phyloP scores from a whole-genome alignment of 768 basidiomycete genomes.

The Pisolithus tinctorius region DNA sequence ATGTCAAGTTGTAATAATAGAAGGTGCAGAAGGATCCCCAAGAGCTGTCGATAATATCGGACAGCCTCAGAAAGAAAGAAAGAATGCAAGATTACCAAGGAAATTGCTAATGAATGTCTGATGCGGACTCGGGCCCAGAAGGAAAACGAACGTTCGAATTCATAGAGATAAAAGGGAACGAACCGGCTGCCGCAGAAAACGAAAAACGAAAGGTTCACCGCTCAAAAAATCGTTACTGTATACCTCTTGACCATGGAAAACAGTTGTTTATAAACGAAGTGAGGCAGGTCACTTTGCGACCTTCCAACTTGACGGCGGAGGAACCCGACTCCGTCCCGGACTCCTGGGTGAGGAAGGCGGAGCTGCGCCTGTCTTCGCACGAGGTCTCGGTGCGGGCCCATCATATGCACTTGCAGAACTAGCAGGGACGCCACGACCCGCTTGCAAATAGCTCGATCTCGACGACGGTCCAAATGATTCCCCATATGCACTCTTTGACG shows the following conservation, averaged over 20 bases:
- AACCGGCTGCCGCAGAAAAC: background rate
- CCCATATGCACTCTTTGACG: slow-evolving; percentile 65
- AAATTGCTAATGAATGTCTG: background rate
- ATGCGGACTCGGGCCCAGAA: background rate
- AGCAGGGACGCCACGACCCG: slow-evolving; percentile 3
- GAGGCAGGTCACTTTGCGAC: slow-evolving; percentile 10
- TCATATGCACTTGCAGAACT: slow-evolving; percentile 16
- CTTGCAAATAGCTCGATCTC: slow-evolving; percentile 4
- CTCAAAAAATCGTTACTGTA: too few relatives aligned
- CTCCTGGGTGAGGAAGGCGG: slow-evolving; percentile 11
- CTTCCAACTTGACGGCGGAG: slow-evolving; percentile 64
- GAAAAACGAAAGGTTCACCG: too few relatives aligned
- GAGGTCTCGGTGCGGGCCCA: slow-evolving; percentile 18
- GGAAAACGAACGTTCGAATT: background rate
- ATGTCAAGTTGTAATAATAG: too few relatives aligned
- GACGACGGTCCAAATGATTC: slow-evolving; percentile 46
- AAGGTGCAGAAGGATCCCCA: too few relatives aligned
- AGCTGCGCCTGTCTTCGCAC: slow-evolving; percentile 27
- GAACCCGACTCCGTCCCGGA: slow-evolving; percentile 25
- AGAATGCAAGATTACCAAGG: background rate
- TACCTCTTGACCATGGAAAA: background rate
- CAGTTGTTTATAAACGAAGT: background rate
- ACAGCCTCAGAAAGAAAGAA: background rate
- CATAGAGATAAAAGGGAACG: background rate
- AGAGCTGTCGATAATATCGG: background rate